Evolutionary conservation across 2,329 filamentous ascomycete genomes (phyloP).

Genomic region (Mariannaea elegans): DNA sequence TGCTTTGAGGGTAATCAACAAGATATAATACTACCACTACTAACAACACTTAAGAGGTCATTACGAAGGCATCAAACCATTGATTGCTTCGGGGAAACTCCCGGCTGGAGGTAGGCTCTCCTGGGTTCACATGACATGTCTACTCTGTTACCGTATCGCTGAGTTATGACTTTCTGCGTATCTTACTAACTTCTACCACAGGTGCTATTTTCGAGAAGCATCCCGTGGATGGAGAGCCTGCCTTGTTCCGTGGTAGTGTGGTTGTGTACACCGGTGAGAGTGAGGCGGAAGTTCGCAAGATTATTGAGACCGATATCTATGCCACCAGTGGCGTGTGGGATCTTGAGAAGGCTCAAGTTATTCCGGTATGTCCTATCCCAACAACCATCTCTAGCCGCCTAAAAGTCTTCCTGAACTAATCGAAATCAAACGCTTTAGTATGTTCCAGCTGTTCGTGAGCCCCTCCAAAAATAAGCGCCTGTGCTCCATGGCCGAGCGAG

Average conservation of each 20-base stretch:
- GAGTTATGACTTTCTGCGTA: neutral
- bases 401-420: too few species aligned
- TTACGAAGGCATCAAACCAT: constrained; percentile 28
- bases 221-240: constrained; percentile 22
- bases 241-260: constrained; percentile 20
- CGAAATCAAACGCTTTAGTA: too few species aligned
- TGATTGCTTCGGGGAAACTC: constrained; percentile 27
- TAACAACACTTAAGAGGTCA: constrained; percentile 7
- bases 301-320: constrained; percentile 34
- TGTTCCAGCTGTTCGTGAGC: constrained; percentile 15
- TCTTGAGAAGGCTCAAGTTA: constrained; percentile 34
- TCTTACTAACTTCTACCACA: neutral
- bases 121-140: too few species aligned
- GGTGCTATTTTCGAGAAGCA: constrained; percentile 29
- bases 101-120: constrained; percentile 27
- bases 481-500: neutral
- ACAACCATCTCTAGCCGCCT: too few species aligned
- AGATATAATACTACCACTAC: neutral
- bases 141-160: neutral
- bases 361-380: constrained; percentile 30
- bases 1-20: neutral
- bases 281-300: constrained; percentile 23
- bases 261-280: constrained; percentile 17
- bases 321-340: constrained; percentile 35
- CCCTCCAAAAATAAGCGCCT: neutral